phyloP scores from a whole-genome alignment of 2,329 filamentous ascomycete genomes.

The Neofusicoccum laricinum region DNA sequence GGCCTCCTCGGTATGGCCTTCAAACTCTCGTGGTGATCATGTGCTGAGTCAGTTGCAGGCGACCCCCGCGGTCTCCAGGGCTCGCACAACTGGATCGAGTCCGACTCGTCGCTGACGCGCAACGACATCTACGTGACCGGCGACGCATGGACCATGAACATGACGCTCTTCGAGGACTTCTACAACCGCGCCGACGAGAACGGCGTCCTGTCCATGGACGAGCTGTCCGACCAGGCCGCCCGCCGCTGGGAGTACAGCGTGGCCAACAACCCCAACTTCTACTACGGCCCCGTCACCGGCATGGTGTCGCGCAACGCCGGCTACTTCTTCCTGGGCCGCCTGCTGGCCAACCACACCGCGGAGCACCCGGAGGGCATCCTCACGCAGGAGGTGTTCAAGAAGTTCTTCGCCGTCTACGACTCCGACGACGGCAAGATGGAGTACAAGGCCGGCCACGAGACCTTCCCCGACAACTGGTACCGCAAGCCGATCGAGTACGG shows the following conservation, averaged over 20 bases:
- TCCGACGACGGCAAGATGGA: constrained; percentile 39
- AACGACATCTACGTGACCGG: constrained; percentile 53
- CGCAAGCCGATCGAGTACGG: constrained; percentile 46
- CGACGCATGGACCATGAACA: constrained; percentile 51
- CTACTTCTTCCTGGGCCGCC: constrained; percentile 26
- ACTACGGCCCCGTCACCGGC: constrained; percentile 52
- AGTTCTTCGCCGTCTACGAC: constrained; percentile 48
- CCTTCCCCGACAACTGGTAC: constrained; percentile 55
- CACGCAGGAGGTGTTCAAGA: constrained; percentile 37
- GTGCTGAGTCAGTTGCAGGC: constrained; percentile 23
- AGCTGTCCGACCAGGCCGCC: constrained; percentile 26
- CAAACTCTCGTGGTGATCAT: constrained; percentile 15
- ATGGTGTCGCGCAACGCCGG: constrained; percentile 49
- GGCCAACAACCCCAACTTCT: constrained; percentile 51
- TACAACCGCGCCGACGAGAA: constrained; percentile 32
- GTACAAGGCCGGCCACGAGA: constrained; percentile 46
- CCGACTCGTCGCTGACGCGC: constrained; percentile 52
- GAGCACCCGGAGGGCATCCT: constrained; percentile 32
- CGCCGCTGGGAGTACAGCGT: constrained; percentile 47
- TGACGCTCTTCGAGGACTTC: constrained; percentile 50
- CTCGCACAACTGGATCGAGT: constrained; percentile 57
- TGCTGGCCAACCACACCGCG: constrained; percentile 37
- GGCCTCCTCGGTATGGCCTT: constrained; percentile 41
- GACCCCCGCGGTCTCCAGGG: constrained; percentile 48
- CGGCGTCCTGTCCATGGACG: constrained; percentile 26